phyloP scores from a whole-genome alignment of 23 red algal genomes.

The Gracilaria caudata region DNA sequence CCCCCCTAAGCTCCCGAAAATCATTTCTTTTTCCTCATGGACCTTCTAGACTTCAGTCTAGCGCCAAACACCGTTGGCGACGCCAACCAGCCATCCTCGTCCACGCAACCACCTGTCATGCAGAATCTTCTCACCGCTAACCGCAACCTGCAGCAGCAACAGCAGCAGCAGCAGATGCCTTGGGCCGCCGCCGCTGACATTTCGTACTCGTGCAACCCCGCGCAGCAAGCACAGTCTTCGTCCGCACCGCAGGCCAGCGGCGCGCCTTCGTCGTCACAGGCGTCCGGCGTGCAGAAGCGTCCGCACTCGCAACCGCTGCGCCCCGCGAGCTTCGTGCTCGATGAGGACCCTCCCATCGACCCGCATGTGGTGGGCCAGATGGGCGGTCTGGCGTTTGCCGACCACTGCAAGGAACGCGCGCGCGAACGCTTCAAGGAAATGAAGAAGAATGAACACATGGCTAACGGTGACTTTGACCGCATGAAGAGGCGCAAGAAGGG shows the following conservation, averaged over 20 bases:
- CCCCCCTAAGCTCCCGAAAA: background rate
- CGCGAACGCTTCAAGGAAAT: slow-evolving; percentile 71
- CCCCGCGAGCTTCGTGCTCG: background rate
- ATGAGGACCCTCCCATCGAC: slow-evolving; percentile 41
- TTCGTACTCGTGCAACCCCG: background rate
- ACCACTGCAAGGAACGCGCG: slow-evolving; percentile 62
- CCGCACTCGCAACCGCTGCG: slow-evolving; percentile 4
- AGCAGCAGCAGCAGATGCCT: background rate
- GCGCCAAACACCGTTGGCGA: background rate
- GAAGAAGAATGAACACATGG: slow-evolving; percentile 63
- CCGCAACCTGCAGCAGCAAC: background rate
- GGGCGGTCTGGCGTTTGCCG: slow-evolving; percentile 66
- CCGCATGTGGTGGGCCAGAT: slow-evolving; percentile 50
- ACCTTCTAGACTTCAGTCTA: slow-evolving; percentile 15
- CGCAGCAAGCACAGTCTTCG: background rate
- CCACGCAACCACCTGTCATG: slow-evolving; percentile 4
- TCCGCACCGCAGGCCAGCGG: slow-evolving; percentile 1
- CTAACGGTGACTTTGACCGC: slow-evolving; percentile 65
- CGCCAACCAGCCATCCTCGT: background rate
- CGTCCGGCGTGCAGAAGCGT: background rate
- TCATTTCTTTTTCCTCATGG: background rate
- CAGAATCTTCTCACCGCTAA: slow-evolving; percentile 21
- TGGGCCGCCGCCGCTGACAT: slow-evolving; percentile 17
- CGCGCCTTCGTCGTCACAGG: background rate
- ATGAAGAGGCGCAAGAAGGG: slow-evolving; percentile 77